phyloP scores from a whole-genome alignment of 805 yeast genomes.

The Candida ascalaphidarum region DNA sequence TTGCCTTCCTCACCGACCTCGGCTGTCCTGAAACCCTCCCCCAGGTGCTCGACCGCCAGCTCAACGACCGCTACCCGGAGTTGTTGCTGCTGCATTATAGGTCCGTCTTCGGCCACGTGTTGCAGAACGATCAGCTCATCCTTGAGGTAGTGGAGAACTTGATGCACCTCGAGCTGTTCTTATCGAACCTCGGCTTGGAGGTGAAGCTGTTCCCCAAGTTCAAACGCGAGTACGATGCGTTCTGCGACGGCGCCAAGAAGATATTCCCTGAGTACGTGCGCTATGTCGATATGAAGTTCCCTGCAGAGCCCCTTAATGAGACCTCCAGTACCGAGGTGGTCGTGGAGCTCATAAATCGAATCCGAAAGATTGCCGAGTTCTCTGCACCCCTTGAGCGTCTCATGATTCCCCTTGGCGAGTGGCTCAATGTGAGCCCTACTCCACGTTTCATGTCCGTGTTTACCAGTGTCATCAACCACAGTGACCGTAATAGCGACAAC shows the following conservation, averaged over 20 bases:
- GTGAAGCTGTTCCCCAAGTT: constrained; percentile 5
- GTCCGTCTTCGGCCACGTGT: too few relatives aligned
- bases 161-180: constrained; percentile 11
- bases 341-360: constrained; percentile 60
- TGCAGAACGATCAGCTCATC: constrained; percentile 16
- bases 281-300: constrained; percentile 61
- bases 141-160: constrained; percentile 40
- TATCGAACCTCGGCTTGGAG: constrained; percentile 6
- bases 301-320: too few relatives aligned
- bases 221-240: constrained; percentile 7
- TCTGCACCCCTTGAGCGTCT: constrained; percentile 42
- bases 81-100: too few relatives aligned
- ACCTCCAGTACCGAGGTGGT: too few relatives aligned
- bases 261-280: constrained; percentile 51
- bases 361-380: constrained; percentile 59
- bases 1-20: constrained; percentile 30
- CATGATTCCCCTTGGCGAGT: constrained; percentile 52
- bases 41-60: too few relatives aligned
- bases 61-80: too few relatives aligned
- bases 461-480: constrained; percentile 41
- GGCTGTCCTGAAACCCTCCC: too few relatives aligned
- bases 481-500: constrained; percentile 15
- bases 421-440: constrained; percentile 59
- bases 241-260: constrained; percentile 14
- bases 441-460: constrained; percentile 38